phyloP scores from a whole-genome alignment of 352 stramenopile species.

The Globisporangium viniferum region DNA sequence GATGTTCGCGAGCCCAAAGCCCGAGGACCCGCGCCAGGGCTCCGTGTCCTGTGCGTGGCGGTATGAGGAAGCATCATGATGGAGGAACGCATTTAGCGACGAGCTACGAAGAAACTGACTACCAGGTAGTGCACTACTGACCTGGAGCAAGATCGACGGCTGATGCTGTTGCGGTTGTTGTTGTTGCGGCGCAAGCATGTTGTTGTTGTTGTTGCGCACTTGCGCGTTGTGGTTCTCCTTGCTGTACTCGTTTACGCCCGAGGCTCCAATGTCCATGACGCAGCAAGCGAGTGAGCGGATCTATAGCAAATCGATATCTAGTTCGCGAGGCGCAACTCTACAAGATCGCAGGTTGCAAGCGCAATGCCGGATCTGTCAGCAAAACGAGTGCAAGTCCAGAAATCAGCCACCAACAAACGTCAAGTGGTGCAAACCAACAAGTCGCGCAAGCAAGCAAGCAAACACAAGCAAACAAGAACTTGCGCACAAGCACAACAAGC shows the following conservation, averaged over 20 bases:
- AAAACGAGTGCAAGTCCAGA: neutral
- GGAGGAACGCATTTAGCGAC: constrained; percentile 22
- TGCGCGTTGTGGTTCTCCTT: constrained; percentile 28
- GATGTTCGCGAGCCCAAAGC: constrained; percentile 80
- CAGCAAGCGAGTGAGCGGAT: neutral
- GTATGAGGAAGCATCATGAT: constrained; percentile 13
- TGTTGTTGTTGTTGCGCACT: constrained; percentile 6
- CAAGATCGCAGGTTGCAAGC: constrained; percentile 6
- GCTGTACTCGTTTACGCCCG: constrained; percentile 10
- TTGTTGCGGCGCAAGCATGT: constrained; percentile 15
- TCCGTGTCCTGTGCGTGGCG: constrained; percentile 48
- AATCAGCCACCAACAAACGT: neutral
- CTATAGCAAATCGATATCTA: neutral
- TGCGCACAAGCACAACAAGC: neutral
- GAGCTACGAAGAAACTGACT: constrained; percentile 1
- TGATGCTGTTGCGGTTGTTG: constrained; percentile 4
- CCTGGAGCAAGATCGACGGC: constrained; percentile 11
- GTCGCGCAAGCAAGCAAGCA: neutral
- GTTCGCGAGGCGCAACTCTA: neutral
- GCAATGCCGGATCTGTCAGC: neutral
- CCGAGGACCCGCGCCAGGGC: constrained; percentile 57
- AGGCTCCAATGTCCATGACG: constrained; percentile 22
- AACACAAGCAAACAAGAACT: neutral
- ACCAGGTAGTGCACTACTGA: constrained; percentile 12
- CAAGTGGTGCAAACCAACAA: neutral